These are phyloP conservation scores for Sphaerulina musiva DNA, from an alignment of 2,329 filamentous ascomycete species.

Conservation along the genomic window DNA sequence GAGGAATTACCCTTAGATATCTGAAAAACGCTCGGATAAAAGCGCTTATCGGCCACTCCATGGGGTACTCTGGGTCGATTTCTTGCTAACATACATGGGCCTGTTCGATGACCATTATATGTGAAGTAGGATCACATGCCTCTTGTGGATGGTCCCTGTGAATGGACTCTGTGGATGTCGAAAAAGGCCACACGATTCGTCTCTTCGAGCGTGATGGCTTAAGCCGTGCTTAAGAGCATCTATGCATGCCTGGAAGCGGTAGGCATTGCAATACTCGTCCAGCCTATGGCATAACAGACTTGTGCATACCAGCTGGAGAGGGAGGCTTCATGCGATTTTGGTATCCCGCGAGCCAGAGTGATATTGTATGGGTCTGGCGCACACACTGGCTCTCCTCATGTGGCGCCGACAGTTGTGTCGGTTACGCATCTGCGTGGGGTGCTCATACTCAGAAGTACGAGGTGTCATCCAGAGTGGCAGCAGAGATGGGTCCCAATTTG, in stretches of 20 bases:
- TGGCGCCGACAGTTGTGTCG: slow-evolving; percentile 10
- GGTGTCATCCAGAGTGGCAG: background rate
- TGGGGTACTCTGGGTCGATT: too few species aligned
- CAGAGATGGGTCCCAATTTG: background rate
- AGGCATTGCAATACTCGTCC: background rate
- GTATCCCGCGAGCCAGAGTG: background rate
- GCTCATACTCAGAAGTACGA: background rate
- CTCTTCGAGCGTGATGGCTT: background rate
- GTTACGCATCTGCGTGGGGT: slow-evolving; percentile 5
- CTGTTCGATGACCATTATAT: too few species aligned
- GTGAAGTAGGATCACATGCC: too few species aligned
- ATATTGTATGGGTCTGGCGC: background rate
- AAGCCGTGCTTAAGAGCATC: background rate
- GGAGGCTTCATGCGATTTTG: background rate
- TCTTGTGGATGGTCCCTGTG: too few species aligned
- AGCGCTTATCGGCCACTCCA: too few species aligned
- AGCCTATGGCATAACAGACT: background rate
- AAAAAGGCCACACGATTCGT: background rate
- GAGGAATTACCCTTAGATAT: too few species aligned
- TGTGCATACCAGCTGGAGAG: background rate
- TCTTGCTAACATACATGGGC: too few species aligned
- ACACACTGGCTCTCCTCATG: background rate
- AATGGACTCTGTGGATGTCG: too few species aligned
- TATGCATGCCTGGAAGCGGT: background rate
- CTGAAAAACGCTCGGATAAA: too few species aligned